These are phyloP conservation scores for Umbilicaria muhlenbergii DNA, from an alignment of 495 filamentous ascomycete genomes.

Conservation along the genomic window DNA sequence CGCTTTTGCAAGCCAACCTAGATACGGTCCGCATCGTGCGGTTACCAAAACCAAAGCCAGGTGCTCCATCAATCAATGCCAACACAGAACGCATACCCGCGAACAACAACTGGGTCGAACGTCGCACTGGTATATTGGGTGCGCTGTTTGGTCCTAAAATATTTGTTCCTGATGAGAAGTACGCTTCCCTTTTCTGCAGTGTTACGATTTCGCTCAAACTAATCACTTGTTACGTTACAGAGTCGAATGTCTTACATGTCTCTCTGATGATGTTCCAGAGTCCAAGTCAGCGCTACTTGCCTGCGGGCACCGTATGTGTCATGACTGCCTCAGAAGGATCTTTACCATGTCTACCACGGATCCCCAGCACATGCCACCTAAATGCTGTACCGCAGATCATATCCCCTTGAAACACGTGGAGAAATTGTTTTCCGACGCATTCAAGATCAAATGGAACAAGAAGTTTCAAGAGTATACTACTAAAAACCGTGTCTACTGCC, in stretches of 20 bases:
- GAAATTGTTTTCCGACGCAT: constrained; percentile 49
- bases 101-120: too few species aligned
- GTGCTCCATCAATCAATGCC: too few species aligned
- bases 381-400: constrained; percentile 54
- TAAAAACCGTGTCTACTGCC: constrained; percentile 61
- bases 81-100: too few species aligned
- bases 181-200: too few species aligned
- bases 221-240: constrained; percentile 20
- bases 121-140: too few species aligned
- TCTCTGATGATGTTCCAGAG: constrained; percentile 41
- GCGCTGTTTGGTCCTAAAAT: too few species aligned
- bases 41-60: too few species aligned
- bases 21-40: too few species aligned
- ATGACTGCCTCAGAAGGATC: constrained; percentile 51
- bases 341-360: constrained; percentile 61
- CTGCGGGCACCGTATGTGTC: constrained; percentile 68
- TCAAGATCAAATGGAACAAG: constrained; percentile 62
- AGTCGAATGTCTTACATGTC: constrained; percentile 52
- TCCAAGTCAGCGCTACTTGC: constrained; percentile 49
- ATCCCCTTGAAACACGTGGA: constrained; percentile 67
- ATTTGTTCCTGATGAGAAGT: too few species aligned
- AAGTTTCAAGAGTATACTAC: constrained; percentile 63
- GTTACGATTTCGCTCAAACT: too few species aligned
- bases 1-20: too few species aligned
- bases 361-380: constrained; percentile 65